Percentiles rank a stretch among this genome's conserved stretches.
Evolutionary conservation across 2,329 filamentous ascomycete genomes (phyloP).

Genomic region (Scorias spongiosa): DNA sequence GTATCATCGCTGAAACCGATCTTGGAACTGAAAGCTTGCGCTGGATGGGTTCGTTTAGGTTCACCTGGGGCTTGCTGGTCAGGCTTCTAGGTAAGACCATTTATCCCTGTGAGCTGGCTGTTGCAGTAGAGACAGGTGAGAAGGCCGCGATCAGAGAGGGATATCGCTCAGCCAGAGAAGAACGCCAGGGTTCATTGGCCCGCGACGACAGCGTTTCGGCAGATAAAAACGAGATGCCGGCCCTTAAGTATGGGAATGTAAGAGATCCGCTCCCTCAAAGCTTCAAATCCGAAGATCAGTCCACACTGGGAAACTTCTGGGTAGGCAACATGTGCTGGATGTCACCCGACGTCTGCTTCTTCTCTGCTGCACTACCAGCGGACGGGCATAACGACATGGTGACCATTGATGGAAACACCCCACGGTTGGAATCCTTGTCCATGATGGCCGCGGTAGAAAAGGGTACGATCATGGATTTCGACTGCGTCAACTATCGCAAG

Average conservation of each 20-base stretch:
- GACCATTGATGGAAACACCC: constrained; percentile 61
- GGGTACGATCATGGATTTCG: constrained; percentile 64
- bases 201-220: constrained; percentile 3
- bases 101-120: constrained; percentile 78
- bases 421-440: constrained; percentile 48
- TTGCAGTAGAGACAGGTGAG: constrained; percentile 66
- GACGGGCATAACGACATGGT: constrained; percentile 82
- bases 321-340: constrained; percentile 91
- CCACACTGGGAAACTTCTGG: constrained; percentile 83
- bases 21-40: constrained; percentile 78
- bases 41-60: constrained; percentile 81
- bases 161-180: constrained; percentile 35
- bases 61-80: constrained; percentile 70
- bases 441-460: constrained; percentile 59
- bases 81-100: constrained; percentile 59
- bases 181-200: constrained; percentile 14
- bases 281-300: constrained; percentile 60
- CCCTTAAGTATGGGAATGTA: constrained; percentile 63
- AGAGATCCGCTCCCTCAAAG: constrained; percentile 59
- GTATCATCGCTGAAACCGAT: constrained; percentile 80
- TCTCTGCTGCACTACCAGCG: constrained; percentile 62
- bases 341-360: constrained; percentile 77
- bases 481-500: constrained; percentile 67
- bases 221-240: constrained; percentile 41
- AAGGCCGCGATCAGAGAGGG: constrained; percentile 61